Evolutionary conservation across 1,284 basidiomycete genomes (phyloP).

Genomic region (Filobasidium uniguttulatum): DNA sequence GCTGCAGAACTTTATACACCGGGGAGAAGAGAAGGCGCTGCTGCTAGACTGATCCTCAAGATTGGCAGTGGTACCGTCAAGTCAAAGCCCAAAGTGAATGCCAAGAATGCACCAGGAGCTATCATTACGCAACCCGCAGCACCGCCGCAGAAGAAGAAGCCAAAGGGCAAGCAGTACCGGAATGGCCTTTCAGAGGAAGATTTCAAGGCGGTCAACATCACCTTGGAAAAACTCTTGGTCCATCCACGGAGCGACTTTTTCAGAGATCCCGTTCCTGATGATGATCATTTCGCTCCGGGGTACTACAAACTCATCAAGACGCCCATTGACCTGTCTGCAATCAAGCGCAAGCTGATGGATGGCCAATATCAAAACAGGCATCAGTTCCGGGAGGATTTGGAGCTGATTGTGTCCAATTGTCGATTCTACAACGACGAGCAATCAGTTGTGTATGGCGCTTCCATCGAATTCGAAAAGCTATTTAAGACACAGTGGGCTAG

Average conservation of each 20-base stretch:
- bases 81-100: background rate
- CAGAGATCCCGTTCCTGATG: conserved; percentile 7
- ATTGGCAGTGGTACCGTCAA: conserved; percentile 1
- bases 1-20: conserved; percentile 7
- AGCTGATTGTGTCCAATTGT: conserved; percentile 75
- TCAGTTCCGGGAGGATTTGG: conserved; percentile 78
- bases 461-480: background rate
- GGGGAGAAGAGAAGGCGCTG: conserved; percentile 3
- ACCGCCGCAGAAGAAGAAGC: conserved; percentile 3
- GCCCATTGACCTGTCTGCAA: conserved; percentile 90
- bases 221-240: conserved; percentile 7
- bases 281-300: conserved; percentile 18
- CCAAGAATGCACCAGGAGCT: background rate
- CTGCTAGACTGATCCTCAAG: conserved; percentile 9
- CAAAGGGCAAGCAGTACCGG: conserved; percentile 4
- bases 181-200: conserved; percentile 11
- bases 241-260: conserved; percentile 5
- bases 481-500: background rate
- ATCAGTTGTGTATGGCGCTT: background rate
- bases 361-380: conserved; percentile 70
- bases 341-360: conserved; percentile 70
- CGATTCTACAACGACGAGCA: conserved; percentile 59
- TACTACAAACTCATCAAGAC: conserved; percentile 76
- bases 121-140: background rate
- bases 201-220: conserved; percentile 13